These are phyloP conservation scores for Persicaria tinctoria DNA, from an alignment of 148 eudicot genomes.

Conservation along the genomic window DNA sequence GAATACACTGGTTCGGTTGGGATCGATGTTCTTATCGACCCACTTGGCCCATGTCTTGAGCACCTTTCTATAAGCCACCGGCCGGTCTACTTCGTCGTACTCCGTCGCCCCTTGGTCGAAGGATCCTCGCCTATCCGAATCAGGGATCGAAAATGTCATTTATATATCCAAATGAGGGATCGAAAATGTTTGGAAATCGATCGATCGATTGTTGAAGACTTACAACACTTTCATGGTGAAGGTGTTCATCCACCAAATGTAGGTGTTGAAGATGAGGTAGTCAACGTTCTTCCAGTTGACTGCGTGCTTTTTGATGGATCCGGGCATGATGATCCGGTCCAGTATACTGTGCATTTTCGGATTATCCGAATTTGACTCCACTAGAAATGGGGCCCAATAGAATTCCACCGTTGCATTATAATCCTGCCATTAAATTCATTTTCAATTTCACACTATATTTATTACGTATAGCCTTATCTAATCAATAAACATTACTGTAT, in stretches of 20 bases:
- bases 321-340: slow-evolving; percentile 76
- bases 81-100: slow-evolving; percentile 71
- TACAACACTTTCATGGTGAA: slow-evolving; percentile 29
- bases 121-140: slow-evolving; percentile 55
- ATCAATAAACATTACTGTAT: too few relatives aligned
- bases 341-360: slow-evolving; percentile 8
- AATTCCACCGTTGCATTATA: slow-evolving; percentile 9
- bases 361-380: slow-evolving; percentile 14
- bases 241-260: slow-evolving; percentile 16
- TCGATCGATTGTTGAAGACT: slow-evolving; percentile 10
- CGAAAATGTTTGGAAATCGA: background rate
- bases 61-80: slow-evolving; percentile 53
- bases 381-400: slow-evolving; percentile 14
- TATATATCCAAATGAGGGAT: slow-evolving; percentile 7
- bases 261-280: slow-evolving; percentile 13
- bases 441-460: too few relatives aligned
- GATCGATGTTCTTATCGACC: slow-evolving; percentile 74
- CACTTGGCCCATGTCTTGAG: slow-evolving; percentile 81
- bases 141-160: background rate
- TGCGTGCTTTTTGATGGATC: slow-evolving; percentile 21
- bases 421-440: slow-evolving; percentile 12
- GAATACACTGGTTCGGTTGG: slow-evolving; percentile 66
- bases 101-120: slow-evolving; percentile 70
- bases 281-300: slow-evolving; percentile 13
- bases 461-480: too few relatives aligned